Evolutionary conservation across 352 stramenopile species (phyloP), one percentile per base, ranked within the genome.

Genomic region (Phytophthora boehmeriae): DNA sequence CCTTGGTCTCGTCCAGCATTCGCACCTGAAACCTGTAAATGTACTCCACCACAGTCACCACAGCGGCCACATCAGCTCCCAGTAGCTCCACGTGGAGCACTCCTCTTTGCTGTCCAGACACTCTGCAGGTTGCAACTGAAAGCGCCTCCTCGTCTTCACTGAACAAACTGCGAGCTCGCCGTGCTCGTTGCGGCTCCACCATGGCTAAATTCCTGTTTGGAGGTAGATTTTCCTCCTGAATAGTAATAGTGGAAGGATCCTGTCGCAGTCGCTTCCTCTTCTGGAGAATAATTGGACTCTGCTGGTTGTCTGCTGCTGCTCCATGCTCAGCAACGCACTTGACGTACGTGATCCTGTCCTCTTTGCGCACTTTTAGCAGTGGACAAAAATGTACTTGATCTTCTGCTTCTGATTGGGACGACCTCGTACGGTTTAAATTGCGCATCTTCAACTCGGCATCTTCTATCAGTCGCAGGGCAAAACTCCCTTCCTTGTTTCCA

Each of bases 41-140:
- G 44, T 83, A 92, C 57, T 92, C 83, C 11, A 92, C 54, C 1
- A 70, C 39, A 2, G 68, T 70, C n/a, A 82, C 83, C 0, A 86
- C 41, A 1, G 75, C 77, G 34, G 57, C 71, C n/a, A 80, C 45
- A 19, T 62, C 71, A 1, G 75, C 63, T 4, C 59, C 61, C 14
- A 73, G 28, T 19, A 89, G 62, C 57, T 85, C 61, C 5, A 90
- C 71, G 19, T 85, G 73, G 51, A 84, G 50, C 1, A 75, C 51
- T 9, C 61, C 51, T 43, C 46, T 22, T 2, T 32, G 30, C 4
- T 54, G 4, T 45, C 39, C 38, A 17, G 19, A 9, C 2, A 54
- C n/a, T 14, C 35, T 32, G 8, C 36, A 23, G 25, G 41, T 19
- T 38, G 49, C 11, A 6, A 59, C 19, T 2, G 32, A 19, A 14